Base-by-base conservation (phyloP, 202 grass and related monocot genomes). In the Setaria italica region DNA sequence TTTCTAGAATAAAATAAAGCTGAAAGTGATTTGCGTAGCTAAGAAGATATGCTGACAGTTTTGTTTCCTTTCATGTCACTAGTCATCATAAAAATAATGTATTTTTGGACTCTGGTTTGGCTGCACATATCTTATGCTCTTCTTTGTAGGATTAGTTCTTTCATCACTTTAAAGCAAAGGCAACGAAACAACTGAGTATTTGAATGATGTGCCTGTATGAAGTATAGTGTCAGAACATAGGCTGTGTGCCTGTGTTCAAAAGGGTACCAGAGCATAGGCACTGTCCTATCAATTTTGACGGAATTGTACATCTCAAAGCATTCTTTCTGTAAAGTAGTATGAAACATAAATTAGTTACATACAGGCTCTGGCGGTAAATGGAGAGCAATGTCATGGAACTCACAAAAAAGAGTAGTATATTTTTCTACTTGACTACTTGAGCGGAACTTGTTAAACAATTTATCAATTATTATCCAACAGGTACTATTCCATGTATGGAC, bases 401-500 rank as follows among this genome's bases (percentile, higher is more conserved):
- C 33, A 10, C 25, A 55, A 60, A 78, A 41, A 53, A 66, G 7
- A 25, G 1, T 67, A 35, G 20, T 37, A 33, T 9, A 11, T 79
- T 83, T 83, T 63, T 2, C 41, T 43, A 35, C 21, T 68, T 39
- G 55, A 45, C n/a, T 21, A 29, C 21, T 76, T 21, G 7, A 59
- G 30, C 17, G 21, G 35, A 68, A 51, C 16, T 62, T 41, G 7
- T 35, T 43, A 53, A 71, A 72, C 33, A 45, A 13, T 48, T 65
- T 73, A 9, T 66, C 62, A 34, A 76, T 84, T 66, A 14, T 74
- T 70, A 25, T 75, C 81, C 55, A 65, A 76, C 88, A 98, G 96
- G 88, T 98, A 95, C 84, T 98, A 98, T 80, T 95, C 96, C 64
- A 97, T 62, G 66, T 97, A 97, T 86, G 95, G 95, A 13, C 95